Base-by-base conservation (phyloP, 2,329 filamentous ascomycete genomes). In the Pseudogymnoascus sp. region DNA sequence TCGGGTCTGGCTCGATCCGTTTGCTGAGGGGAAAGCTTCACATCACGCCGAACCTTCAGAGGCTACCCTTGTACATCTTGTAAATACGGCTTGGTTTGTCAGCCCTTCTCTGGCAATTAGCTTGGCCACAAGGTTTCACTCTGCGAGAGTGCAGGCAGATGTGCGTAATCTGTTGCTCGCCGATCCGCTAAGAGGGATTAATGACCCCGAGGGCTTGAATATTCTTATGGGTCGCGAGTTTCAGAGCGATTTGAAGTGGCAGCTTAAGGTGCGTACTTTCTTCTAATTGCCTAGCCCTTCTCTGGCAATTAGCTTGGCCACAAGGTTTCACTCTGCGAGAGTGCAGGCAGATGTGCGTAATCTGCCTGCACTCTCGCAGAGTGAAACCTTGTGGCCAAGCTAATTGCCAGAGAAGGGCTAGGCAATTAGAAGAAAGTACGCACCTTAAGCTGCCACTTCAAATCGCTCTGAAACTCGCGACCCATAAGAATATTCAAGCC, bases 31-130 rank as follows among this genome's bases (percentile, higher is more conserved):
- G 78, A 23, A 78, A 81, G 65, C 76, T 1, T 31, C 25, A 31
- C 25, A 64, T 36, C 40, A 62, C 34, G 21, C 65, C 68, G 77
- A 82, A 59, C 74, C 73, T 56, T 74, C 77, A 21, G 73, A 77
- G 68, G 68, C 70, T 50, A 61, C 62, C 66, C 75, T 53, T 74
- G 75, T 67, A 81, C 80, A 73, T 71, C 81, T 96, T 37, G 78
- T 97, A 25, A 86, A 86, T 53, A 89, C 90, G 10, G 96, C 95
- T 14, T 99, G 95, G 95, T 78, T 82, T 25, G 91, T 97, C 73
- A 88, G 87, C 70, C 89, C 95, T 8, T 86, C 89, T 6, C 81
- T 99, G 68, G 93, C 93, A n/a, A 84, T 99, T 23, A 89, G 97
- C 72, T 81, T 99, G 56, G 82, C 85, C 12, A 84, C 85, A 42